phyloP scores from a whole-genome alignment of 2,329 filamentous ascomycete genomes.

The Akanthomyces lecanii region DNA sequence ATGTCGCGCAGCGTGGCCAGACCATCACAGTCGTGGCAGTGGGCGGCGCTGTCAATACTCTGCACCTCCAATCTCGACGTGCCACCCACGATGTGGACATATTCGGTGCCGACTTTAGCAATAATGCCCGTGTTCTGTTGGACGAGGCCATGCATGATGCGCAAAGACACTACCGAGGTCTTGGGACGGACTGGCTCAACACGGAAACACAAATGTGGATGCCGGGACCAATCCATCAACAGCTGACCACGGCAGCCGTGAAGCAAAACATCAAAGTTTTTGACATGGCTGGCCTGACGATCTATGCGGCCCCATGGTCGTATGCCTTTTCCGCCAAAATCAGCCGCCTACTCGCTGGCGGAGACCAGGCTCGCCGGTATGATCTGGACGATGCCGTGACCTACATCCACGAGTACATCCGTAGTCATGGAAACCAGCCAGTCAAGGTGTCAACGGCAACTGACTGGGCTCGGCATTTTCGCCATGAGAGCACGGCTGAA shows the following conservation, averaged over 20 bases:
- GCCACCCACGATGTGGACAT: constrained; percentile 24
- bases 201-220: constrained; percentile 24
- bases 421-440: not conserved
- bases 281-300: constrained; percentile 20
- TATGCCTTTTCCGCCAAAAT: constrained; percentile 24
- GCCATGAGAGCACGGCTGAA: not conserved
- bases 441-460: not conserved
- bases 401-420: constrained; percentile 21
- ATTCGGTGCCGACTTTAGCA: constrained; percentile 19
- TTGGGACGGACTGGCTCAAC: constrained; percentile 24
- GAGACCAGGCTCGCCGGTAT: constrained; percentile 19
- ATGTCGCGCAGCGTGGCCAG: not conserved
- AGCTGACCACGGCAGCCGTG: constrained; percentile 20
- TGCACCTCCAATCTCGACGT: constrained; percentile 21
- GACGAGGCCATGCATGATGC: constrained; percentile 22
- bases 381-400: constrained; percentile 23
- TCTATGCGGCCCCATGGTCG: constrained; percentile 23
- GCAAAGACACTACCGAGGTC: constrained; percentile 18
- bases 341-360: constrained; percentile 18
- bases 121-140: constrained; percentile 17
- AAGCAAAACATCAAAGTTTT: constrained; percentile 21
- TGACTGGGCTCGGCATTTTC: not conserved
- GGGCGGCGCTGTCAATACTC: constrained; percentile 23
- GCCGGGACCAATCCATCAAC: not conserved
- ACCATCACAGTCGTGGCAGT: constrained; percentile 18